These are phyloP conservation scores for Termitomyces eurrhizus DNA, from an alignment of 768 basidiomycete species.

Conservation along the genomic window DNA sequence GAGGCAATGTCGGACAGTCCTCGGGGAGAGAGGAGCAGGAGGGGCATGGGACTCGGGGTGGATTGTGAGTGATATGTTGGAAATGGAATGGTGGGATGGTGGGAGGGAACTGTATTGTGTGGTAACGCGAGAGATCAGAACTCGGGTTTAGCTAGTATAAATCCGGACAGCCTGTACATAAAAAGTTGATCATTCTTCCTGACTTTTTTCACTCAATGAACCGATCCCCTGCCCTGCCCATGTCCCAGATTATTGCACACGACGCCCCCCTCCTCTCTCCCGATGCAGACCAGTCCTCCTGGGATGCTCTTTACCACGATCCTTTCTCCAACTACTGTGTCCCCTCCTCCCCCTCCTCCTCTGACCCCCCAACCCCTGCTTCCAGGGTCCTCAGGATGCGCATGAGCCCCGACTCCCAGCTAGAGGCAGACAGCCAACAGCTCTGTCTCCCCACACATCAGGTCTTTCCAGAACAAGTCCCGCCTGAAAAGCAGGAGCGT, in stretches of 20 bases:
- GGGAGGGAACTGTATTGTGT: neutral
- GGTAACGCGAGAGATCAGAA: conserved; percentile 7
- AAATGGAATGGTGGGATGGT: neutral
- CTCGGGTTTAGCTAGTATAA: conserved; percentile 26
- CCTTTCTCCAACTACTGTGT: conserved; percentile 46
- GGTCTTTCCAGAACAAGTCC: conserved; percentile 46
- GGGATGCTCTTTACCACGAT: conserved; percentile 44
- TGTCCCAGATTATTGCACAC: conserved; percentile 55
- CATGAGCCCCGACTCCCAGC: conserved; percentile 37
- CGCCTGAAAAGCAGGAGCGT: conserved; percentile 28
- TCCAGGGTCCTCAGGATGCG: conserved; percentile 50
- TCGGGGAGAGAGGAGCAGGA: conserved; percentile 14
- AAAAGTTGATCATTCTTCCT: conserved; percentile 23
- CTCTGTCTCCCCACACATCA: conserved; percentile 68
- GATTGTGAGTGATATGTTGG: neutral
- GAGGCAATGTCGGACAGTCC: conserved; percentile 9
- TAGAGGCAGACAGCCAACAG: conserved; percentile 40
- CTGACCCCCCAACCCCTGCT: conserved; percentile 43
- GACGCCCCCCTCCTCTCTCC: conserved; percentile 61
- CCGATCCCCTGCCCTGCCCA: conserved; percentile 35
- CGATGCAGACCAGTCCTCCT: conserved; percentile 36
- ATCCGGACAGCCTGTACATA: conserved; percentile 24
- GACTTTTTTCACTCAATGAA: conserved; percentile 21
- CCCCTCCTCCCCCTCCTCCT: conserved; percentile 45
- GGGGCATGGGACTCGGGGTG: neutral